phyloP scores from a whole-genome alignment of 148 eudicot species.

The Rhododendron williamsianum region DNA sequence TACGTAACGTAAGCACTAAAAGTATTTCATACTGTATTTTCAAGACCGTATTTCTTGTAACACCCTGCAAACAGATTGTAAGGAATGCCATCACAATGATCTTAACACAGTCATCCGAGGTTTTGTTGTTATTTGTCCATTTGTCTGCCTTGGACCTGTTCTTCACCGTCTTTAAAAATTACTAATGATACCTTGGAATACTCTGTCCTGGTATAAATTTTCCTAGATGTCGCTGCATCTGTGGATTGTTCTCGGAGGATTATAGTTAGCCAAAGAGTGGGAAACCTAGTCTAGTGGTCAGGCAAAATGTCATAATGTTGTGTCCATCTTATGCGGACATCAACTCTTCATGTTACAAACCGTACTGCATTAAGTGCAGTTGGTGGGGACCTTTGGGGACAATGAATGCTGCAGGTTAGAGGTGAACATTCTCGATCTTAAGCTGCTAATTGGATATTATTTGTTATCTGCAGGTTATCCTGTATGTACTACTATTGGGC shows the following conservation, averaged over 20 bases:
- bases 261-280: not conserved
- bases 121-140: not conserved
- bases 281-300: not conserved
- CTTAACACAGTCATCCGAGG: not conserved
- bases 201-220: not conserved
- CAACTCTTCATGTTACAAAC: not conserved
- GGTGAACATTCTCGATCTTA: not conserved
- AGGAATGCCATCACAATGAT: not conserved
- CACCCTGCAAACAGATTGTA: not conserved
- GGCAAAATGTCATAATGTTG: not conserved
- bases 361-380: not conserved
- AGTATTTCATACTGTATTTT: not conserved
- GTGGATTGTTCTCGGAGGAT: not conserved
- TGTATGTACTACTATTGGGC: constrained; percentile 19
- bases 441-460: constrained; percentile 1
- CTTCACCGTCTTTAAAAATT: not conserved
- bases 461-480: constrained; percentile 23
- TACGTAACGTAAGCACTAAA: not conserved
- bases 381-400: not conserved
- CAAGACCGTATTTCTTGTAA: not conserved
- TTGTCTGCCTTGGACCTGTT: not conserved
- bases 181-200: not conserved
- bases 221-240: not conserved
- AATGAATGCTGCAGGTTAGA: not conserved
- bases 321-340: not conserved